These are phyloP conservation scores for Colletotrichum limetticola DNA, from an alignment of 2,329 filamentous ascomycete species.

Conservation along the genomic window DNA sequence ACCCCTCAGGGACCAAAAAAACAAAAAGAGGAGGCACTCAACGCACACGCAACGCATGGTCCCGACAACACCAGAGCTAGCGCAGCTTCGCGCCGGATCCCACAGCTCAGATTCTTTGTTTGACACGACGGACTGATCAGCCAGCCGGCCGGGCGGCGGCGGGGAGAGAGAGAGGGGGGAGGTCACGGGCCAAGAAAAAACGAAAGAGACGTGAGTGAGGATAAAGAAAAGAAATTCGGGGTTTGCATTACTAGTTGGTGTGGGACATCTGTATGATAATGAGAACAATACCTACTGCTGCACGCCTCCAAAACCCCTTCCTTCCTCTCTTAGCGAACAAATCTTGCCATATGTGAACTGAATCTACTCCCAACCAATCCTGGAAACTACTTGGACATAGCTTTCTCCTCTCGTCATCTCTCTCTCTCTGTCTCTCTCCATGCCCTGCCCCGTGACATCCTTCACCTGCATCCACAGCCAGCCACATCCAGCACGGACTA, in stretches of 20 bases:
- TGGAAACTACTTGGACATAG: not conserved
- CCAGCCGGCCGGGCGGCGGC: slow-evolving; percentile 3
- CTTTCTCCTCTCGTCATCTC: not conserved
- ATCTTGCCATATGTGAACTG: slow-evolving; percentile 5
- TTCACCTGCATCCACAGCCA: not conserved
- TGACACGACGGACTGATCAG: slow-evolving; percentile 25
- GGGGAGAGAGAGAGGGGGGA: slow-evolving; percentile 2
- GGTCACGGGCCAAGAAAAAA: slow-evolving; percentile 10
- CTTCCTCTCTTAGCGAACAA: not conserved
- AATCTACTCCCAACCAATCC: not conserved
- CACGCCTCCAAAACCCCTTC: not conserved
- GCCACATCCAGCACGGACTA: not conserved
- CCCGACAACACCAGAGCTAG: not conserved
- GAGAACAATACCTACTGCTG: not conserved
- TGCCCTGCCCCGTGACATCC: not conserved
- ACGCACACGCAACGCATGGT: not conserved
- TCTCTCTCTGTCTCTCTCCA: not conserved
- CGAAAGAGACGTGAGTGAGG: not conserved
- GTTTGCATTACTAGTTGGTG: slow-evolving; percentile 21
- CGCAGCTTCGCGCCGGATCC: not conserved
- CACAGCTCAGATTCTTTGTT: slow-evolving; percentile 24
- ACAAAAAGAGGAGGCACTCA: not conserved
- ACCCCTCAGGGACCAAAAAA: no score
- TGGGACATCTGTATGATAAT: slow-evolving; percentile 10
- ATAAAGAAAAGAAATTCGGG: slow-evolving; percentile 1